Evolutionary conservation across 371 early-diverging fungal species (phyloP).

Genomic region (Mucor circinelloides): DNA sequence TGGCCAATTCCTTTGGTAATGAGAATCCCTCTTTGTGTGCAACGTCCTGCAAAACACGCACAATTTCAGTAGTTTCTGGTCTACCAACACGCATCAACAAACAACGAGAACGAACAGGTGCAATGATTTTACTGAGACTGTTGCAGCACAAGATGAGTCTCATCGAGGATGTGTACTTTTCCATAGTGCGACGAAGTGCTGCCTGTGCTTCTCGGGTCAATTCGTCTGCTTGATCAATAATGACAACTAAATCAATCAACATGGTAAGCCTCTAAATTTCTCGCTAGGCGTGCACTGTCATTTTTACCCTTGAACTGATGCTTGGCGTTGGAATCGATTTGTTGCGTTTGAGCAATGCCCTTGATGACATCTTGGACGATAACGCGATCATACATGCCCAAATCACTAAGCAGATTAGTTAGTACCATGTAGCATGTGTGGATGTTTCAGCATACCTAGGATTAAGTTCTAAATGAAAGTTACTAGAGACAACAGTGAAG

Average conservation of each 20-base stretch:
- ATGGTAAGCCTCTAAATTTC: background rate
- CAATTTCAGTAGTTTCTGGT: constrained; percentile 75
- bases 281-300: background rate
- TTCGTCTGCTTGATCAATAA: constrained; percentile 96
- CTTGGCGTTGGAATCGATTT: constrained; percentile 81
- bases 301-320: constrained; percentile 82
- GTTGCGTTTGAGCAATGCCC: constrained; percentile 98
- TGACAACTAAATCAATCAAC: constrained; percentile 68
- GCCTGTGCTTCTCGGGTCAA: constrained; percentile 97
- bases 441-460: constrained; percentile 70
- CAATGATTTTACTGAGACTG: constrained; percentile 90
- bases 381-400: constrained; percentile 94
- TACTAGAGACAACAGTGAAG: constrained; percentile 85
- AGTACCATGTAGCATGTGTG: background rate
- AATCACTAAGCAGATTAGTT: constrained; percentile 63
- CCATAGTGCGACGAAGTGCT: constrained; percentile 99
- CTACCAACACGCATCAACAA: constrained; percentile 89
- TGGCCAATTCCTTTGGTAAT: constrained; percentile 69
- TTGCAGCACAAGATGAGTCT: constrained; percentile 95
- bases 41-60: constrained; percentile 66
- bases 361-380: constrained; percentile 98
- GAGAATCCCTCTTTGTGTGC: constrained; percentile 78
- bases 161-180: constrained; percentile 94
- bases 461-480: constrained; percentile 92
- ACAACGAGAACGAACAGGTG: constrained; percentile 96